Evolutionary conservation across 495 filamentous ascomycete genomes (phyloP).

Genomic region (Aspergillus haitiensis): DNA sequence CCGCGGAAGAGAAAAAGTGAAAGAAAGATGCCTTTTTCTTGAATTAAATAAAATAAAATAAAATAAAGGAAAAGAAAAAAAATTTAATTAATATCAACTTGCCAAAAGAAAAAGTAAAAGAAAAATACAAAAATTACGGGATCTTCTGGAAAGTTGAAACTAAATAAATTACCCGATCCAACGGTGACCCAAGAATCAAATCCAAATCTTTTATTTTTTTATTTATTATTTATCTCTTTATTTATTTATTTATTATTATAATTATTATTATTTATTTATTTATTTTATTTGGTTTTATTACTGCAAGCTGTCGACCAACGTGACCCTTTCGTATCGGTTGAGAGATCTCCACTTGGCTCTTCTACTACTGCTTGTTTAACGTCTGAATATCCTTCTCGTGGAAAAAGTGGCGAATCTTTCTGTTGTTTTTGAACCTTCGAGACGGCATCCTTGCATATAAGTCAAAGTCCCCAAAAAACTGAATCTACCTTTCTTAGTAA

Average conservation of each 20-base stretch:
- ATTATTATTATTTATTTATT: conserved; percentile 10
- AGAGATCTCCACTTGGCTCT: conserved; percentile 20
- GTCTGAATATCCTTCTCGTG: conserved; percentile 14
- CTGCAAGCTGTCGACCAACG: conserved; percentile 20
- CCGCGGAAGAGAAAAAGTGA: too few relatives aligned
- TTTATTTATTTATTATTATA: neutral
- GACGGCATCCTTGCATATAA: conserved; percentile 24
- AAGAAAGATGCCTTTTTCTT: neutral
- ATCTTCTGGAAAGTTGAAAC: conserved; percentile 15
- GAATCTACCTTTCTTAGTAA: conserved; percentile 15
- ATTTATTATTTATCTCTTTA: conserved; percentile 7
- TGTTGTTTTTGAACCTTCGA: conserved; percentile 11
- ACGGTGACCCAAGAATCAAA: conserved; percentile 19
- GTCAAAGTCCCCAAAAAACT: conserved; percentile 4
- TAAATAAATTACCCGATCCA: conserved; percentile 34
- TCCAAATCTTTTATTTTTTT: conserved; percentile 8
- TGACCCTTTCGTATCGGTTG: conserved; percentile 19
- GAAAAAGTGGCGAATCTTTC: conserved; percentile 22
- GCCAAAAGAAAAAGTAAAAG: conserved; percentile 23
- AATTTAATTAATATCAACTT: neutral
- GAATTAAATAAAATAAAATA: conserved; percentile 22
- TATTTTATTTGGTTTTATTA: conserved; percentile 12
- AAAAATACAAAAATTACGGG: conserved; percentile 15
- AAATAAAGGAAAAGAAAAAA: conserved; percentile 22
- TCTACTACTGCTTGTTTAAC: conserved; percentile 7